Evolutionary conservation across 306 rosid genomes (phyloP).

Genomic region (Quercus glauca): DNA sequence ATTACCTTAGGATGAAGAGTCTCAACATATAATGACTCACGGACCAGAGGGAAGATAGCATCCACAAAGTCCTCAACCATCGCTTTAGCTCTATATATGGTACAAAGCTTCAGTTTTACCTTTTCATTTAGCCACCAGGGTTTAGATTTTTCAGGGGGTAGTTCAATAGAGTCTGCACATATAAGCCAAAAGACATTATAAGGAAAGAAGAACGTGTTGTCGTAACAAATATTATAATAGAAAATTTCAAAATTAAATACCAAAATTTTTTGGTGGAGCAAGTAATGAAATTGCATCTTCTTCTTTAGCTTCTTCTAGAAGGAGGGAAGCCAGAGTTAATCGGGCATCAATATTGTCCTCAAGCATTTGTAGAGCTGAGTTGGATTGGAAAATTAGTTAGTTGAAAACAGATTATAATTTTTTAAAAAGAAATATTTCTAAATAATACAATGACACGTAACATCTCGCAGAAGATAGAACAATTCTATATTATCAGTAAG

Average conservation of each 20-base stretch:
- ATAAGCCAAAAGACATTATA: conserved; percentile 1
- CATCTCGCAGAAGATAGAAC: neutral
- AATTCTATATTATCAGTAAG: neutral
- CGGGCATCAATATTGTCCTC: conserved; percentile 69
- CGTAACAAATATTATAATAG: conserved; percentile 17
- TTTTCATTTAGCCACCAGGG: conserved; percentile 74
- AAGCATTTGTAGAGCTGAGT: conserved; percentile 61
- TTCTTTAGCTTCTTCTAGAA: conserved; percentile 71
- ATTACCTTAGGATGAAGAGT: conserved; percentile 41
- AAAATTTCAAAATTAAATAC: conserved; percentile 32
- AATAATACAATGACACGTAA: neutral
- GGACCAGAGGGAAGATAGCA: conserved; percentile 37
- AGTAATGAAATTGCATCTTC: conserved; percentile 78
- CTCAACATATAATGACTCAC: conserved; percentile 40
- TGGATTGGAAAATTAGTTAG: conserved; percentile 22
- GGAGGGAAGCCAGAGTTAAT: conserved; percentile 75
- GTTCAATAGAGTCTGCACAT: conserved; percentile 51
- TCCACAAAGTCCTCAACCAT: conserved; percentile 46
- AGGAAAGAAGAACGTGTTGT: neutral
- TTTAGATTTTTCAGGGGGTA: conserved; percentile 47
- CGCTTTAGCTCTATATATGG: conserved; percentile 42
- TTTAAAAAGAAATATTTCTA: neutral
- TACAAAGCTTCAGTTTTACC: conserved; percentile 44
- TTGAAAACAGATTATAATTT: neutral
- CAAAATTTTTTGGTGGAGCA: conserved; percentile 58